Conservation (phyloP, 495 filamentous ascomycete genomes). For the Podospora sp. region DNA sequence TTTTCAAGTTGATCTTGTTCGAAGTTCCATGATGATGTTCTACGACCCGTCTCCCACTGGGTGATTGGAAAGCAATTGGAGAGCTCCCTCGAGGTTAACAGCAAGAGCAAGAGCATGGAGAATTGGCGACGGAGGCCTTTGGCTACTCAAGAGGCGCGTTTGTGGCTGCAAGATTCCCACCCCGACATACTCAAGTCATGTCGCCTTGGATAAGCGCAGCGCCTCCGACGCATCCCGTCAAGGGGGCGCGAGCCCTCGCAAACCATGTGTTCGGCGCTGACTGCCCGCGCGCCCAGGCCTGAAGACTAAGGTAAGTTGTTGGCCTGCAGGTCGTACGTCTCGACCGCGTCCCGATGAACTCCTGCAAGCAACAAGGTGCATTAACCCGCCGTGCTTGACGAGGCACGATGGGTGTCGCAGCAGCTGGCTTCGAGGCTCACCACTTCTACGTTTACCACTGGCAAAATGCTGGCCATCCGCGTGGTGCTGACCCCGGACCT, state of each 20-base stretch:
- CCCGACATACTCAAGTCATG: neutral
- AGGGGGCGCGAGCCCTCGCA: neutral
- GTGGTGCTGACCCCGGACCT: neutral
- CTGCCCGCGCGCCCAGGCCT: neutral
- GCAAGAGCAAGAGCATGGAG: neutral
- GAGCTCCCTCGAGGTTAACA: neutral
- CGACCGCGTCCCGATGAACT: neutral
- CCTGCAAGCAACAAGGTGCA: neutral
- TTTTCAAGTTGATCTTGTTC: neutral
- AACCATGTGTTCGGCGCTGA: neutral
- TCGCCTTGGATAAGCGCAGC: neutral
- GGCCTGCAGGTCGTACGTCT: neutral
- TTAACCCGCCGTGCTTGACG: constrained; percentile 2
- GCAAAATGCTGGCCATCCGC: neutral
- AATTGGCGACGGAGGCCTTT: neutral
- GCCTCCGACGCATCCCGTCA: neutral
- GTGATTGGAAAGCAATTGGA: neutral
- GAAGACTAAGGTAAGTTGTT: neutral
- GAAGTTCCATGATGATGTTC: neutral
- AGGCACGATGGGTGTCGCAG: constrained; percentile 1
- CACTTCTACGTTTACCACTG: neutral
- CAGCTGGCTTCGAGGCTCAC: neutral
- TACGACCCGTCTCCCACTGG: neutral
- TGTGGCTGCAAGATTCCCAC: neutral
- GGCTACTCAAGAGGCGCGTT: neutral